phyloP scores from a whole-genome alignment of 176 grass and related monocot genomes.

The Paspalum notatum region DNA sequence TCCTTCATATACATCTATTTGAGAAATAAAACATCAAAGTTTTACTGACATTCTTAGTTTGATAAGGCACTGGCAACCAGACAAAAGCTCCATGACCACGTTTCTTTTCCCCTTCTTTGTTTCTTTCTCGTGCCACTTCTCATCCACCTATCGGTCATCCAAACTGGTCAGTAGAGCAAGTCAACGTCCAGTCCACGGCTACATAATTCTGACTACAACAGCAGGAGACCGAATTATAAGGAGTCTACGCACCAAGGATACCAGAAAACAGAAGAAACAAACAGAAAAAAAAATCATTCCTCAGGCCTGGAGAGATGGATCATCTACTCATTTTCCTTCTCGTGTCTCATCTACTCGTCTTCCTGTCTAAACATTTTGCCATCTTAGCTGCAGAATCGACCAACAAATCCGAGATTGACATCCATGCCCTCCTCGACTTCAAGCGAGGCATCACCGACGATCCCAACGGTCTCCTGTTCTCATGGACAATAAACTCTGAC shows the following conservation, averaged over 20 bases:
- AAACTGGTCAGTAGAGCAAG: background rate
- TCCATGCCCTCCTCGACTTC: constrained; percentile 42
- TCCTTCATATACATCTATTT: background rate
- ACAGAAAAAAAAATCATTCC: background rate
- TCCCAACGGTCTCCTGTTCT: background rate
- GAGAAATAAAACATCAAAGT: background rate
- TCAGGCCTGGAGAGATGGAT: background rate
- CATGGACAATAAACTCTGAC: constrained; percentile 14
- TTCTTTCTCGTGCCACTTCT: background rate
- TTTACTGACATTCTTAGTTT: background rate
- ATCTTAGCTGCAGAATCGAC: background rate
- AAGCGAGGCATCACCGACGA: background rate
- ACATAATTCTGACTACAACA: background rate
- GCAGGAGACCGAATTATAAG: background rate
- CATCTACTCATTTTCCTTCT: background rate
- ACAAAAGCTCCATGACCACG: background rate
- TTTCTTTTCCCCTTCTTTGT: background rate
- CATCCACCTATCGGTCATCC: background rate
- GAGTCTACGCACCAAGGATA: background rate
- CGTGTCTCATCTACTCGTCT: background rate
- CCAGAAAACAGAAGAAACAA: background rate
- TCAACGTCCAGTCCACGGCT: background rate
- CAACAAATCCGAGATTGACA: background rate
- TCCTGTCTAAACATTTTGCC: background rate
- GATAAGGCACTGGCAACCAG: background rate